Evolutionary conservation across 352 stramenopile genomes (phyloP), one percentile per base, ranked within the genome.

Genomic region (Globisporangium ultimum): DNA sequence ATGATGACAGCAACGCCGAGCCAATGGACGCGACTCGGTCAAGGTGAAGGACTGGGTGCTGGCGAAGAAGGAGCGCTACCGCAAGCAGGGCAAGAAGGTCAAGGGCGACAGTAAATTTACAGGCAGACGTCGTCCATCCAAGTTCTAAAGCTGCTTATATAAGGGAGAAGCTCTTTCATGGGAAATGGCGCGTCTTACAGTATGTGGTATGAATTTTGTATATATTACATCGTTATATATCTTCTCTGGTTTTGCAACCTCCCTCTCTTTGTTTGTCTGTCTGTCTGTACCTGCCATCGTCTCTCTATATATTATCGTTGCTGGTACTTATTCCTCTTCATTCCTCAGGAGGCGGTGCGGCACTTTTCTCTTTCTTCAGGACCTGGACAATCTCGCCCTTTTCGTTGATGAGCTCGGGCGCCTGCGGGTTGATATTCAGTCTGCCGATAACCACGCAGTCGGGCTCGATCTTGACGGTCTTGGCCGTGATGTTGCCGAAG

Each of bases 91-190:
- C 66, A 98, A 99, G 74, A 91, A 98, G 51, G 95, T 98, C 58
- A 96, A 97, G 71, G 75, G 77, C 32, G 97, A 99, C 83, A 98
- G 91, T 58, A 99, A 99, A 71, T 99, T 98, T 74, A 99, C 97
- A 17, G 98, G 93, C 13, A 78, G 98, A 70, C 97, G 97, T 73
- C 88, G 98, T 66, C 93, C 94, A 43, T 86, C 76, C 55, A 95
- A 95, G 68, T 99, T 99, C 72, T 99, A 98, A 80, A 43, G 24
- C 24, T 5, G 24, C 24, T 43, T 22, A 28, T 45, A 56, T 34
- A 43, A 43, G 38, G 14, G 38, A 43, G 38, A 17, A 17, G 38
- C 38, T 43, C 14, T 17, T 43, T 17, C 38, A 17, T 17, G 5
- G 32, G 11, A 42, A 18, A 22, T n/a, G 10, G 21, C 41, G 34